Conservation (phyloP, 2,329 filamentous ascomycete species). For the Epichloe amarillans region DNA sequence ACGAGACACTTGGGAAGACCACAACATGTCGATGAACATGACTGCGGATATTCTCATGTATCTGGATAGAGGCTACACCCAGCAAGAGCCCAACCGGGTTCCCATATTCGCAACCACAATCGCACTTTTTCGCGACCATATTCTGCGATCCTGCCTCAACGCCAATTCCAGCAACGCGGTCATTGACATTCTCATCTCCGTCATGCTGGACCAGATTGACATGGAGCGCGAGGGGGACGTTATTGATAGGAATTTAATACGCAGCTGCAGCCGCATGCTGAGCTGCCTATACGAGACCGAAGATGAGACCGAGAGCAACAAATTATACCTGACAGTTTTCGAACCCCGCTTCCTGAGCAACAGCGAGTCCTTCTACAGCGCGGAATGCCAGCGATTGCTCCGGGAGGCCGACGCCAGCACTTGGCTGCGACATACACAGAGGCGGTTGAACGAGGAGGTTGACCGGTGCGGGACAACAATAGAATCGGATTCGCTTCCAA, state of each 20-base stretch:
- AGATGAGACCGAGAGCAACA: slow-evolving; percentile 62
- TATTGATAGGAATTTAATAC: slow-evolving; percentile 71
- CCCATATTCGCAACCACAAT: slow-evolving; percentile 79
- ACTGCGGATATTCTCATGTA: slow-evolving; percentile 95
- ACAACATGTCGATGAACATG: slow-evolving; percentile 92
- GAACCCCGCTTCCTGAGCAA: slow-evolving; percentile 63
- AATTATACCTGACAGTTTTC: slow-evolving; percentile 73
- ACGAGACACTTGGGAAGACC: slow-evolving; percentile 71
- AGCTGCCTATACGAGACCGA: slow-evolving; percentile 76
- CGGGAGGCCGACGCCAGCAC: slow-evolving; percentile 65
- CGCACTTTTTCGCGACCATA: slow-evolving; percentile 74
- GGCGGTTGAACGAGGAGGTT: slow-evolving; percentile 65
- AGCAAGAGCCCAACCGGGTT: slow-evolving; percentile 50
- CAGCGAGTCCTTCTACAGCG: slow-evolving; percentile 60
- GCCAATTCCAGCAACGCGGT: slow-evolving; percentile 37
- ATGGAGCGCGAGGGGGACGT: slow-evolving; percentile 86
- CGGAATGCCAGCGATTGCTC: slow-evolving; percentile 62
- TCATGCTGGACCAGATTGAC: slow-evolving; percentile 79
- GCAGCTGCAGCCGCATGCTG: slow-evolving; percentile 78
- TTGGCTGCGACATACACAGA: slow-evolving; percentile 66
- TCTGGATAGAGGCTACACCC: slow-evolving; percentile 74
- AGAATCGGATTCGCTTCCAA: slow-evolving; percentile 55
- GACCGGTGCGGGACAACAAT: slow-evolving; percentile 75
- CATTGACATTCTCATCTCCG: slow-evolving; percentile 62
- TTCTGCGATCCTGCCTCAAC: slow-evolving; percentile 50